phyloP scores from a whole-genome alignment of 169 alveolate species.

The Eimeria praecox region DNA sequence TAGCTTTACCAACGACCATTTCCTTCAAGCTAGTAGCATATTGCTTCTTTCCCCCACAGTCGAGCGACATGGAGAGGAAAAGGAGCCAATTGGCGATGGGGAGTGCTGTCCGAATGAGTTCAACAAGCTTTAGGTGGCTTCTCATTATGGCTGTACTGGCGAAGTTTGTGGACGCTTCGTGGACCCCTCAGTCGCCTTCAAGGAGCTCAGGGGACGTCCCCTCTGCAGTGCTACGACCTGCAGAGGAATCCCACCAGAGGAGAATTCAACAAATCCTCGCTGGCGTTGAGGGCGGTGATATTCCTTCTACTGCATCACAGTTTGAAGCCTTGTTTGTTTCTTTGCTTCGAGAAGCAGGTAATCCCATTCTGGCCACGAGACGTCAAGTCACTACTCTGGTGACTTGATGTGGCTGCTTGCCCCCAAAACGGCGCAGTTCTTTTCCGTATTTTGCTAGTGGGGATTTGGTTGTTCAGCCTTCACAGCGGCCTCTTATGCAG shows the following conservation, averaged over 20 bases:
- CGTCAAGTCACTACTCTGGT: not conserved
- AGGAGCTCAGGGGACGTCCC: not conserved
- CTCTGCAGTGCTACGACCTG: constrained; percentile 14
- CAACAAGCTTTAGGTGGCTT: not conserved
- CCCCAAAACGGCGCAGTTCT: not conserved
- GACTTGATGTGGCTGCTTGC: not conserved
- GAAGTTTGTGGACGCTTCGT: not conserved
- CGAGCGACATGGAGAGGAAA: not conserved
- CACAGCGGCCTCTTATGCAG: not conserved
- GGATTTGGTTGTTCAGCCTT: not conserved
- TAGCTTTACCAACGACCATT: not conserved
- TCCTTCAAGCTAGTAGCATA: not conserved
- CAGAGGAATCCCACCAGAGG: constrained; percentile 3
- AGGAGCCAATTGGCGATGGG: not conserved
- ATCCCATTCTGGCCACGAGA: not conserved
- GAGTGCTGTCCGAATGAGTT: not conserved
- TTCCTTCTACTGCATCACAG: constrained; percentile 1
- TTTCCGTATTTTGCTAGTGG: not conserved
- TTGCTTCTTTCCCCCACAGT: not conserved
- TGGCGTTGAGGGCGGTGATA: not conserved
- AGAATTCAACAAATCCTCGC: constrained; percentile 1
- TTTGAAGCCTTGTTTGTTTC: not conserved
- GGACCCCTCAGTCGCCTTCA: constrained; percentile 2
- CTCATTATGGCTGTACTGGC: not conserved
- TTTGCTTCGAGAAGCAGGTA: constrained; percentile 25